These are phyloP conservation scores for Pseudocercospora eumusae DNA, from an alignment of 2,329 filamentous ascomycete species.

Conservation along the genomic window DNA sequence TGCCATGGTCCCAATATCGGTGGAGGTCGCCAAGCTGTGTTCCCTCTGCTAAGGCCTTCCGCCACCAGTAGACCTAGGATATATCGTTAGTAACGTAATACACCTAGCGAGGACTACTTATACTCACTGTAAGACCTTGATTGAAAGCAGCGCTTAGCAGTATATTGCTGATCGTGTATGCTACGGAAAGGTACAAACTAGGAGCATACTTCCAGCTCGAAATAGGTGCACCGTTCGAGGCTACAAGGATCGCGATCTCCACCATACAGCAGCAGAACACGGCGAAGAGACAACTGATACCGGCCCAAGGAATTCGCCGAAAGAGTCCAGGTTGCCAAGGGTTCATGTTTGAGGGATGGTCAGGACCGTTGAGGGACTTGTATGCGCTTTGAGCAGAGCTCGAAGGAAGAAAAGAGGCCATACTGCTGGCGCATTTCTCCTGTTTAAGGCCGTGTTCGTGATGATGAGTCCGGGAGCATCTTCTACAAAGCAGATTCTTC, in stretches of 20 bases:
- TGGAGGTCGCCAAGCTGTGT: slow-evolving; percentile 25
- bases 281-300: slow-evolving; percentile 19
- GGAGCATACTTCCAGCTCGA: slow-evolving; percentile 24
- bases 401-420: slow-evolving; percentile 5
- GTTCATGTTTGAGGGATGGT: slow-evolving; percentile 17
- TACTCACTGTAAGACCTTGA: slow-evolving; percentile 20
- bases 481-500: not conserved
- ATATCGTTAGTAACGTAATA: not conserved
- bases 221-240: slow-evolving; percentile 20
- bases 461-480: not conserved
- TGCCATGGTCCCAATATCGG: slow-evolving; percentile 24
- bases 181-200: slow-evolving; percentile 25
- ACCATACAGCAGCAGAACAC: slow-evolving; percentile 21
- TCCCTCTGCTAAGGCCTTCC: slow-evolving; percentile 21
- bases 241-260: slow-evolving; percentile 18
- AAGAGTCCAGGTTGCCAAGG: slow-evolving; percentile 22
- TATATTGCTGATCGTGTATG: slow-evolving; percentile 24
- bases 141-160: slow-evolving; percentile 22
- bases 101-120: not conserved
- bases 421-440: slow-evolving; percentile 4
- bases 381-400: slow-evolving; percentile 1
- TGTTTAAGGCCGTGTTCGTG: not conserved
- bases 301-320: slow-evolving; percentile 21
- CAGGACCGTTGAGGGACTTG: not conserved
- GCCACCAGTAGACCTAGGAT: slow-evolving; percentile 25